Conservation (phyloP, 2,329 filamentous ascomycete genomes). For the Epichloe gansuensis region DNA sequence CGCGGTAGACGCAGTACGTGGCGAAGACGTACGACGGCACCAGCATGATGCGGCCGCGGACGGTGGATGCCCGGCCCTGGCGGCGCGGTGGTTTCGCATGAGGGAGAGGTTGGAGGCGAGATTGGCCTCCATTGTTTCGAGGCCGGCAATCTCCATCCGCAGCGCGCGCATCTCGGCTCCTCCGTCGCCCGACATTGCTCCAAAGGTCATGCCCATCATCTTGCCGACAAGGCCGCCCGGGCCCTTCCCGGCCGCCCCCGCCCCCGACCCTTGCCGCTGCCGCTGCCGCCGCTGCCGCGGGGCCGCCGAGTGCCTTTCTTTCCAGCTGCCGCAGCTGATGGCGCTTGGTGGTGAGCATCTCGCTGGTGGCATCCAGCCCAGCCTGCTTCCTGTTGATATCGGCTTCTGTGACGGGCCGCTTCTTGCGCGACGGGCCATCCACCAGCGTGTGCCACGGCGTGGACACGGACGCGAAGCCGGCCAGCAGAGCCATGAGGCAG, state of each 20-base stretch:
- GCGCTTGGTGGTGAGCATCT: conserved; percentile 66
- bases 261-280: too few species aligned
- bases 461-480: conserved; percentile 80
- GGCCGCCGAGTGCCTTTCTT: conserved; percentile 33
- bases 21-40: conserved; percentile 58
- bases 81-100: conserved; percentile 50
- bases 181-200: conserved; percentile 48
- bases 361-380: conserved; percentile 64
- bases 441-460: conserved; percentile 77
- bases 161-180: conserved; percentile 47
- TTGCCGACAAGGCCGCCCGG: conserved; percentile 54
- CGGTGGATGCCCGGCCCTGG: conserved; percentile 55
- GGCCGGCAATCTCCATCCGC: conserved; percentile 63
- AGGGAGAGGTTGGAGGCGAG: conserved; percentile 53
- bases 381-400: conserved; percentile 68
- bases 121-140: conserved; percentile 67
- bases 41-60: conserved; percentile 51
- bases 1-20: conserved; percentile 74
- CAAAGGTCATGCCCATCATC: conserved; percentile 53
- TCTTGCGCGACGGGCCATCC: conserved; percentile 37
- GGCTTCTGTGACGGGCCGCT: conserved; percentile 54
- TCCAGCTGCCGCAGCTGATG: conserved; percentile 60
- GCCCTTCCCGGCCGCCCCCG: conserved; percentile 21
- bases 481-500: conserved; percentile 75
- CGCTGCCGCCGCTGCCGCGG: conserved; percentile 26